Evolutionary conservation across 257 asterid species (phyloP).

Genomic region (Linaria vulgaris): DNA sequence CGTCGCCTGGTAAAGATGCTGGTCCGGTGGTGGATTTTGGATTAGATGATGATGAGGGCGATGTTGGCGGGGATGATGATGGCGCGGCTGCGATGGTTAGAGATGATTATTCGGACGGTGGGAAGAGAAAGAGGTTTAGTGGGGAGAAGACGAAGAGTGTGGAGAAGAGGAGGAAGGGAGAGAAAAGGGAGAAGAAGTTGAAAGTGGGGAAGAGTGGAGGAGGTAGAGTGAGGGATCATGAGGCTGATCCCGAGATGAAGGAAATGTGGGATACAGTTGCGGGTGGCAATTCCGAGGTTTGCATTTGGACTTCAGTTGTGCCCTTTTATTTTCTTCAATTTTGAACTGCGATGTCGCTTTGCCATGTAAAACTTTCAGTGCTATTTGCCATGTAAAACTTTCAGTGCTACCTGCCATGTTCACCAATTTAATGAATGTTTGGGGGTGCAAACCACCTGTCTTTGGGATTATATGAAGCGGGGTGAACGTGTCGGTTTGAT

Average conservation of each 20-base stretch:
- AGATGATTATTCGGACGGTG: slow-evolving; percentile 54
- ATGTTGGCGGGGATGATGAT: slow-evolving; percentile 34
- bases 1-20: slow-evolving; percentile 35
- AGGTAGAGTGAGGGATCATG: slow-evolving; percentile 52
- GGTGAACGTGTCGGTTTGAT: neutral
- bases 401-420: neutral
- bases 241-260: slow-evolving; percentile 84
- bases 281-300: slow-evolving; percentile 46
- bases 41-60: slow-evolving; percentile 50
- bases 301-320: neutral
- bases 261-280: slow-evolving; percentile 99
- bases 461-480: slow-evolving; percentile 11
- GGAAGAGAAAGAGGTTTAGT: slow-evolving; percentile 36
- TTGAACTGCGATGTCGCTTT: neutral
- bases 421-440: slow-evolving; percentile 3
- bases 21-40: slow-evolving; percentile 52
- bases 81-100: slow-evolving; percentile 45
- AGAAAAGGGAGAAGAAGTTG: slow-evolving; percentile 60
- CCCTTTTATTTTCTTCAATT: neutral
- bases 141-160: slow-evolving; percentile 53
- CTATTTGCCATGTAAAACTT: neutral
- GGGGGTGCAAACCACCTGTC: neutral
- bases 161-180: slow-evolving; percentile 52
- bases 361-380: neutral
- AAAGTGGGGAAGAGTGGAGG: slow-evolving; percentile 55